These are phyloP conservation scores for Leccinum imitatum DNA, from an alignment of 768 basidiomycete species.

Conservation along the genomic window DNA sequence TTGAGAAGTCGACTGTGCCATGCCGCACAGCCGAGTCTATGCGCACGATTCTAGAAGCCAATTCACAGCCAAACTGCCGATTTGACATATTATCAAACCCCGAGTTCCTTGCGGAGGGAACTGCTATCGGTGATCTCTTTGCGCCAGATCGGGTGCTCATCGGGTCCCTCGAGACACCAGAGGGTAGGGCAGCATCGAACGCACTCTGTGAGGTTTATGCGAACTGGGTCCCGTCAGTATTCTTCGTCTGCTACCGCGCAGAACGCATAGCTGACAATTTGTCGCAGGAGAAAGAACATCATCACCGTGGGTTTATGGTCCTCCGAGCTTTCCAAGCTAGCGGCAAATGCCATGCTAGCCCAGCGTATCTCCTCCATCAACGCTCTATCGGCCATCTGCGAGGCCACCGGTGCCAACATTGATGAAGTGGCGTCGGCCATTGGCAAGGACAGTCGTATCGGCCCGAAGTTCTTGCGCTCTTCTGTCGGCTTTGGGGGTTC, in stretches of 20 bases:
- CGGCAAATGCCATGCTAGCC: conserved; percentile 99
- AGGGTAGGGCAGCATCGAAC: conserved; percentile 79
- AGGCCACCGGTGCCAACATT: conserved; percentile 97
- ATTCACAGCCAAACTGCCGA: conserved; percentile 85
- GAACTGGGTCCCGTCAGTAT: conserved; percentile 92
- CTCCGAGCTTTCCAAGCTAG: conserved; percentile 96
- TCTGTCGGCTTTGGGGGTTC: conserved; percentile 97
- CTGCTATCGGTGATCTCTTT: conserved; percentile 88
- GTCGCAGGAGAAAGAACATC: conserved; percentile 64
- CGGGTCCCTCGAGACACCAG: conserved; percentile 87
- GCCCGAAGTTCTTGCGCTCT: conserved; percentile 93
- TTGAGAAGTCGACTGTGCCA: conserved; percentile 99
- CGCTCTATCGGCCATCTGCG: conserved; percentile 97
- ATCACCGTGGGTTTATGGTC: conserved; percentile 98
- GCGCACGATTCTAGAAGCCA: conserved; percentile 98
- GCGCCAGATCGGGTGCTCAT: conserved; percentile 94
- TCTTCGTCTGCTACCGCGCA: neutral
- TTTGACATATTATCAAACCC: conserved; percentile 99
- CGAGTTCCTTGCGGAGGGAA: conserved; percentile 98
- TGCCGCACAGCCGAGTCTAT: conserved; percentile 99
- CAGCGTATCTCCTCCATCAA: conserved; percentile 99
- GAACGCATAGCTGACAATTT: conserved; percentile 1
- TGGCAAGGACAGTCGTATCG: conserved; percentile 90
- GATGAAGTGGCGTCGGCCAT: conserved; percentile 96
- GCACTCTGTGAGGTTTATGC: conserved; percentile 81